Evolutionary conservation across 257 asterid species (phyloP).

Genomic region (Solanum virginianum): DNA sequence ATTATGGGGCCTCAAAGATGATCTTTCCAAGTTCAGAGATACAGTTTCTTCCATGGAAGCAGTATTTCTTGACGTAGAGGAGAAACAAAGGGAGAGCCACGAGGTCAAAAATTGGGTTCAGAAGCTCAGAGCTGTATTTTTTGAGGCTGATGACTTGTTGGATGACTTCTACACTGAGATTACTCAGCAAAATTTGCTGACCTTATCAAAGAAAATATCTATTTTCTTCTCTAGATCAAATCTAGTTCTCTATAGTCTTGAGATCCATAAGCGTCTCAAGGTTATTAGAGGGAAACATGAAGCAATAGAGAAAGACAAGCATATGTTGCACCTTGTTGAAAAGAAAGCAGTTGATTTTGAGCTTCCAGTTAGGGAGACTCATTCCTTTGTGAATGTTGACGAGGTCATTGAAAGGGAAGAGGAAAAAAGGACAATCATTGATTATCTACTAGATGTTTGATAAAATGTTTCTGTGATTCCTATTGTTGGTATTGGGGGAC

Average conservation of each 20-base stretch:
- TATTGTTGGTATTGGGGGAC: conserved; percentile 15
- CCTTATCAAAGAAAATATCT: not conserved
- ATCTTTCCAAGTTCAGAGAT: conserved; percentile 3
- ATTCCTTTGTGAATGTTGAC: conserved; percentile 5
- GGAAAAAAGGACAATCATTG: not conserved
- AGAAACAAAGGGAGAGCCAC: conserved; percentile 1
- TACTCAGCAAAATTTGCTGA: not conserved
- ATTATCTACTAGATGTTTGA: not conserved
- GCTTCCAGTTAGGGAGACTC: not conserved
- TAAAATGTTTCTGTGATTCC: not conserved
- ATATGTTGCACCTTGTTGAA: not conserved
- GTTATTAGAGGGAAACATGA: not conserved
- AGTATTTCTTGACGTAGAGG: conserved; percentile 11
- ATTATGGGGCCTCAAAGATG: too few relatives aligned
- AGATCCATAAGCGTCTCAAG: not conserved
- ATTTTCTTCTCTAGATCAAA: conserved; percentile 1
- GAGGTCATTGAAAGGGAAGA: conserved; percentile 10
- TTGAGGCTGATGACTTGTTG: conserved; percentile 9
- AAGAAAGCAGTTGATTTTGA: not conserved
- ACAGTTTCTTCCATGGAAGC: conserved; percentile 2
- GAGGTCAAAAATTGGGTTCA: conserved; percentile 6
- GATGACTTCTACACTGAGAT: conserved; percentile 12
- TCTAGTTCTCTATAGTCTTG: not conserved
- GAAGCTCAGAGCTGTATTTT: conserved; percentile 7
- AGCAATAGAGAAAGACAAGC: not conserved